These are phyloP conservation scores for Lachancea quebecensis DNA, from an alignment of 805 yeast species.

Conservation along the genomic window DNA sequence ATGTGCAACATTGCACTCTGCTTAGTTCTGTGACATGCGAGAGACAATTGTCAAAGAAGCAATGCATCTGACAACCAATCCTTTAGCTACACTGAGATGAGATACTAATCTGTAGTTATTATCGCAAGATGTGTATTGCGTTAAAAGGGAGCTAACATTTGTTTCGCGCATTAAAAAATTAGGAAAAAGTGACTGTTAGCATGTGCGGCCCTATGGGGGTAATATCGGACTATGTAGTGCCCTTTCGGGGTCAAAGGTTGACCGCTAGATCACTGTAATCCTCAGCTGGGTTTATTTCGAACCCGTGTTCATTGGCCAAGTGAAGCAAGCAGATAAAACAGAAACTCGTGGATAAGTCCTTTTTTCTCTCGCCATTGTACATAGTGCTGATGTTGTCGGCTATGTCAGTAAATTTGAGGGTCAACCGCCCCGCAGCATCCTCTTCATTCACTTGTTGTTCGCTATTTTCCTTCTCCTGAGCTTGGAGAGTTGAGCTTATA, in stretches of 20 bases:
- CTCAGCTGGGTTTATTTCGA: slow-evolving; percentile 45
- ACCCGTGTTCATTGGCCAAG: slow-evolving; percentile 79
- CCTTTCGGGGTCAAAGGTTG: not conserved
- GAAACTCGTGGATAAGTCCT: slow-evolving; percentile 76
- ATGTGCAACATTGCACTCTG: too few species aligned
- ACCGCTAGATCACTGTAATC: slow-evolving; percentile 26
- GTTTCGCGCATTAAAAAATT: too few species aligned
- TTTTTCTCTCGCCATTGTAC: slow-evolving; percentile 50
- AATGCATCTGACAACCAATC: too few species aligned
- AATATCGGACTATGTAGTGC: not conserved
- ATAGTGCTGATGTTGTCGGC: slow-evolving; percentile 42
- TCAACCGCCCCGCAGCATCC: not conserved
- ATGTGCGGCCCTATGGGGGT: too few species aligned
- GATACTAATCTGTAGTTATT: too few species aligned
- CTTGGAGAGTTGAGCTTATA: slow-evolving; percentile 25
- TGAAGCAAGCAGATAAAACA: slow-evolving; percentile 79
- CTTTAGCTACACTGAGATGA: too few species aligned
- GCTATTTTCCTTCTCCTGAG: not conserved
- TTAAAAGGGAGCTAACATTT: too few species aligned
- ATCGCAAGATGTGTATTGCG: too few species aligned
- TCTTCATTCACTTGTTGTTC: not conserved
- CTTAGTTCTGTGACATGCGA: too few species aligned
- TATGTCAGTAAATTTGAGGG: slow-evolving; percentile 38
- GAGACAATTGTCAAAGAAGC: too few species aligned
- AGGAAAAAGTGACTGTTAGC: too few species aligned